Evolutionary conservation across 495 filamentous ascomycete species (phyloP).

Genomic region (Xylaria acuta): DNA sequence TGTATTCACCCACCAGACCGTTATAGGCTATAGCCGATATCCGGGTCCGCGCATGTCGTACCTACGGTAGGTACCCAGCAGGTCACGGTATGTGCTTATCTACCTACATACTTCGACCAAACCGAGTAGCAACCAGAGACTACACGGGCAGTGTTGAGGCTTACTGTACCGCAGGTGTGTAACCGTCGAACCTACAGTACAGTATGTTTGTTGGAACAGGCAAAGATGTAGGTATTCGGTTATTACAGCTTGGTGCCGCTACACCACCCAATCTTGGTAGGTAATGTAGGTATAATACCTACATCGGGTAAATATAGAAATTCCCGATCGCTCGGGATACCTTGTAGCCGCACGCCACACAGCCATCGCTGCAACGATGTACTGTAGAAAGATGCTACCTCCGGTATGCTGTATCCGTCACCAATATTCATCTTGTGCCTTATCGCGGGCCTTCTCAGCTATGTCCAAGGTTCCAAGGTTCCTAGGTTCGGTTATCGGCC

Average conservation of each 20-base stretch:
- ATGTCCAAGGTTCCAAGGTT: too few species aligned
- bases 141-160: background rate
- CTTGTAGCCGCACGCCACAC: slow-evolving; percentile 22
- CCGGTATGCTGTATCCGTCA: background rate
- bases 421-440: background rate
- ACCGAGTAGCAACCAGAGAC: background rate
- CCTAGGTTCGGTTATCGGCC: slow-evolving; percentile 2
- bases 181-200: too few species aligned
- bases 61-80: background rate
- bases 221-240: background rate
- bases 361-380: slow-evolving; percentile 1
- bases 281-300: background rate
- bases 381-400: background rate
- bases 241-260: background rate
- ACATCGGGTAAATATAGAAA: slow-evolving; percentile 11
- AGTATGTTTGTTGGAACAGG: background rate
- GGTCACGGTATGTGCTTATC: background rate
- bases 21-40: background rate
- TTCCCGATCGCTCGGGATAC: slow-evolving; percentile 21
- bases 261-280: background rate
- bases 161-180: slow-evolving; percentile 12
- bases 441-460: background rate
- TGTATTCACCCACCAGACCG: slow-evolving; percentile 14
- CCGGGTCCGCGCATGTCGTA: background rate
- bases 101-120: too few species aligned